phyloP scores from a whole-genome alignment of 805 yeast genomes.

The Grigorovia yakushimaensis region DNA sequence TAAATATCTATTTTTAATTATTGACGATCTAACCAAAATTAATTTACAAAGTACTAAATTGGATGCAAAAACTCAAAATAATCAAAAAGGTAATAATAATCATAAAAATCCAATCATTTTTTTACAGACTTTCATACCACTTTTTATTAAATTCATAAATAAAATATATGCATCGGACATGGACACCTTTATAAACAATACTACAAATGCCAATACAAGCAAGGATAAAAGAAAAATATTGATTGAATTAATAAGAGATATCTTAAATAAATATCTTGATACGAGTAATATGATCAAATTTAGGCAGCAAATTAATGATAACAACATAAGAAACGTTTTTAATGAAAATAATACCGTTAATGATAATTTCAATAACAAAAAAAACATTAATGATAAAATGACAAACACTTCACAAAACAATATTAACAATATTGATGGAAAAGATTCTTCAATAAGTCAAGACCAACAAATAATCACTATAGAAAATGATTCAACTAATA shows the following conservation, averaged over 20 bases:
- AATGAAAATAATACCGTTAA: not conserved
- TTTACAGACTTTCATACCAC: constrained; percentile 25
- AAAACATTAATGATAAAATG: no score
- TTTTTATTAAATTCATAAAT: constrained; percentile 27
- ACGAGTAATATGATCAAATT: constrained; percentile 1
- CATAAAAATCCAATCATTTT: constrained; percentile 25
- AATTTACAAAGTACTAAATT: constrained; percentile 7
- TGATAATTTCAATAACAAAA: no score
- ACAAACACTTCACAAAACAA: not conserved
- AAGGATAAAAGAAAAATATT: constrained; percentile 13
- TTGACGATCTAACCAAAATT: constrained; percentile 21
- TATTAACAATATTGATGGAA: no score
- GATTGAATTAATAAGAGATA: constrained; percentile 21
- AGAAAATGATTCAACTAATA: not conserved
- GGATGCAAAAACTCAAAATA: not conserved
- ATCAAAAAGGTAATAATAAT: constrained; percentile 7
- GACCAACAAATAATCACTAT: not conserved
- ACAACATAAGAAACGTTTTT: not conserved
- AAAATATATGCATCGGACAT: not conserved
- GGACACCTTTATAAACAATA: not conserved
- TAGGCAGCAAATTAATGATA: not conserved
- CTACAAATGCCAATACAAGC: constrained; percentile 4
- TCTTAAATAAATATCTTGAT: constrained; percentile 16
- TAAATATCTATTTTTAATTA: constrained; percentile 10
- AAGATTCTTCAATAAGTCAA: not conserved